A percentile compares a stretch with the other conserved stretches of the same genome.
Conservation (phyloP, 305 asterid species). For the Rubia balearica region DNA sequence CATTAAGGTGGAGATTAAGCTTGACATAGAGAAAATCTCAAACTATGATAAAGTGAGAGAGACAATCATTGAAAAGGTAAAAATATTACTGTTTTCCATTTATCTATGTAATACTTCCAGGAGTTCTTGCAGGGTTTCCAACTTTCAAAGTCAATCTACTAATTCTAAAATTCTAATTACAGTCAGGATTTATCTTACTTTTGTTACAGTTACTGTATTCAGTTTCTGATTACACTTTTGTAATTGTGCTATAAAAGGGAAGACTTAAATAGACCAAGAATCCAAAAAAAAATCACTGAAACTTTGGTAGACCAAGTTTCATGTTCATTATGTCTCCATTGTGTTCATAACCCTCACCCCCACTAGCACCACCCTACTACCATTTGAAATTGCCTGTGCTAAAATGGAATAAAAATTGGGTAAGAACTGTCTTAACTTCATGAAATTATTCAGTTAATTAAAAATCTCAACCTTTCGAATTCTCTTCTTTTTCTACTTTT, state of each 20-base stretch:
- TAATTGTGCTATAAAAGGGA: background rate
- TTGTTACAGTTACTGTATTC: too few species aligned
- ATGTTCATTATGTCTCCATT: background rate
- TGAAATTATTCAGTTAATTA: too few species aligned
- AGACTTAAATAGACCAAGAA: background rate
- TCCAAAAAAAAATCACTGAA: background rate
- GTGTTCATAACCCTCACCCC: too few species aligned
- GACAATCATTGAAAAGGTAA: constrained; percentile 83
- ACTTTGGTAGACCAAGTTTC: background rate
- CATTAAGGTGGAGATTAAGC: constrained; percentile 84
- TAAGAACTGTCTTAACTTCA: too few species aligned
- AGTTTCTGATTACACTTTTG: background rate
- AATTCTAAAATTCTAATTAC: too few species aligned
- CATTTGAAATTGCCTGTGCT: too few species aligned
- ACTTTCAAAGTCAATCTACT: too few species aligned
- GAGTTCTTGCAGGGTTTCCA: background rate
- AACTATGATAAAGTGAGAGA: constrained; percentile 88
- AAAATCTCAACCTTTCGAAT: too few species aligned
- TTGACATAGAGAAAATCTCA: constrained; percentile 67
- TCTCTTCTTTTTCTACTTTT: too few species aligned
- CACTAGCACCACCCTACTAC: too few species aligned
- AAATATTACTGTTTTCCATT: constrained; percentile 13
- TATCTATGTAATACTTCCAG: background rate
- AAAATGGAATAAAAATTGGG: too few species aligned
- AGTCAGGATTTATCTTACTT: too few species aligned